Conservation (phyloP, 495 filamentous ascomycete genomes). For the Penicillium arizonense region DNA sequence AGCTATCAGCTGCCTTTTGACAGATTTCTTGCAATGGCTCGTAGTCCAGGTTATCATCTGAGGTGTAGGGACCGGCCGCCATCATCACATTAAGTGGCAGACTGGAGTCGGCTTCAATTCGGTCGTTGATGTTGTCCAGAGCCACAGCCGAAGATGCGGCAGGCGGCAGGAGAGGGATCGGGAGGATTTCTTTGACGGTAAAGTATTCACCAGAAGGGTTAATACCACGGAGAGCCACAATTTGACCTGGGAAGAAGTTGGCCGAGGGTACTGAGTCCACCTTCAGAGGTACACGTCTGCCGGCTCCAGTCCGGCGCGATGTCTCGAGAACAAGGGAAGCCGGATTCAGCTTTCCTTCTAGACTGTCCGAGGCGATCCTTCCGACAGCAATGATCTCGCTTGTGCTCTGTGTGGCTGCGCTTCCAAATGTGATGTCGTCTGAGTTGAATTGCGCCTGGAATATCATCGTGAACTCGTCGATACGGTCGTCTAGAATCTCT, state of each 20-base stretch:
- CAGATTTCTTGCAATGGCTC: conserved; percentile 82
- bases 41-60: conserved; percentile 87
- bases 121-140: conserved; percentile 62
- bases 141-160: conserved; percentile 61
- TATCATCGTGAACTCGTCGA: conserved; percentile 76
- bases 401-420: conserved; percentile 77
- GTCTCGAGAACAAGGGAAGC: conserved; percentile 85
- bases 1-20: conserved; percentile 67
- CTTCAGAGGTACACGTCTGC: conserved; percentile 75
- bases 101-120: conserved; percentile 60
- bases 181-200: conserved; percentile 71
- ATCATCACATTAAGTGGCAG: conserved; percentile 72
- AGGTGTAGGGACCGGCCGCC: conserved; percentile 84
- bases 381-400: conserved; percentile 87
- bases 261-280: conserved; percentile 64
- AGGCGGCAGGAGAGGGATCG: conserved; percentile 66
- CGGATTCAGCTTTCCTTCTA: conserved; percentile 78
- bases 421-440: conserved; percentile 81
- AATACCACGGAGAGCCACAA: conserved; percentile 80
- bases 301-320: conserved; percentile 80
- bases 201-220: conserved; percentile 88
- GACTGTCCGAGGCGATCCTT: conserved; percentile 80
- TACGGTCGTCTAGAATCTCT: conserved; percentile 90
- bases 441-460: conserved; percentile 74
- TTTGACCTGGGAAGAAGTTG: conserved; percentile 94